Conservation (phyloP, 169 alveolate species). For the Babesia caballi region DNA sequence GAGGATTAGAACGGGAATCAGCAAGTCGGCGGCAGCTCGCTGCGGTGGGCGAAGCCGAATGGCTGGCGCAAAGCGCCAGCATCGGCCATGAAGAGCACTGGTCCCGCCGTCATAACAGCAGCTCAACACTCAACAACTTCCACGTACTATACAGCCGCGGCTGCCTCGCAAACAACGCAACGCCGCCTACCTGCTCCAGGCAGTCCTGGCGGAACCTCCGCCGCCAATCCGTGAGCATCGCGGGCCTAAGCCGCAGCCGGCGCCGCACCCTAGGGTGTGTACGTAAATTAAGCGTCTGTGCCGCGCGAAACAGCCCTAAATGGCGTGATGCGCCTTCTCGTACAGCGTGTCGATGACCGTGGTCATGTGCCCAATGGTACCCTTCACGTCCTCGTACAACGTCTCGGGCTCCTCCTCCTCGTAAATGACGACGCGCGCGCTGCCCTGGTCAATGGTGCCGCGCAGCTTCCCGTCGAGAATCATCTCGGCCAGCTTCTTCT, state of each 20-base stretch:
- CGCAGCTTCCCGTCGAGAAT: slow-evolving; percentile 90
- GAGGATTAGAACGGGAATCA: not conserved
- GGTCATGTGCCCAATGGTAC: slow-evolving; percentile 75
- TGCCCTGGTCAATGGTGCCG: slow-evolving; percentile 91
- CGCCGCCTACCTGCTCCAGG: slow-evolving; percentile 18
- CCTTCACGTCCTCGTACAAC: slow-evolving; percentile 71
- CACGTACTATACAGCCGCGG: no score
- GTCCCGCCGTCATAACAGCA: no score
- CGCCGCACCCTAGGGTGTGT: not conserved
- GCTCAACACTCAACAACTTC: no score
- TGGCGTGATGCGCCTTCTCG: slow-evolving; percentile 77
- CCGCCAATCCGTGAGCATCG: slow-evolving; percentile 2
- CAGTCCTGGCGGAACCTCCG: slow-evolving; percentile 10
- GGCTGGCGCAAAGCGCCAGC: no score
- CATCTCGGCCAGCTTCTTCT: slow-evolving; percentile 89
- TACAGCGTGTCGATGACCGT: slow-evolving; percentile 79
- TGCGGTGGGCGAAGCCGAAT: no score
- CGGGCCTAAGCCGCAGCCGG: not conserved
- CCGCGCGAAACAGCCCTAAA: slow-evolving; percentile 7
- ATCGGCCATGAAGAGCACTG: no score
- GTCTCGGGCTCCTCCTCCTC: slow-evolving; percentile 72
- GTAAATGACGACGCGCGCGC: slow-evolving; percentile 86
- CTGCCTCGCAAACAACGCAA: no score
- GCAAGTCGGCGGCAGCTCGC: no score
- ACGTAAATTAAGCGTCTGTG: not conserved